phyloP scores from a whole-genome alignment of 1,284 basidiomycete species.

The Sporisorium sorghi region DNA sequence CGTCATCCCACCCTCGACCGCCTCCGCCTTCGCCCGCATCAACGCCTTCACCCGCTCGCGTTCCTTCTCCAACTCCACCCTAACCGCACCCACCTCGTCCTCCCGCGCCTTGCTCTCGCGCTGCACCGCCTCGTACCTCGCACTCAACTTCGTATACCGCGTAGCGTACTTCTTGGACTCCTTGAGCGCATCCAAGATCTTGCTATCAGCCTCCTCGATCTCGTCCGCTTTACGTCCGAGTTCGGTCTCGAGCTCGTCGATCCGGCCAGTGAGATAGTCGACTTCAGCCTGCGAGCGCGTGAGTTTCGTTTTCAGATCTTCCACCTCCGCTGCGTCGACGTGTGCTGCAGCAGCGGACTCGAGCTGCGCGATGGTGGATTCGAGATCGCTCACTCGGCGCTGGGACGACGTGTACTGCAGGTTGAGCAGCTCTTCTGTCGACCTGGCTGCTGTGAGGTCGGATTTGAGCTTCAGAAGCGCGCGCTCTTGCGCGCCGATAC shows the following conservation, averaged over 20 bases:
- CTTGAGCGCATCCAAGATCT: slow-evolving; percentile 56
- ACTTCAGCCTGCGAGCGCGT: slow-evolving; percentile 11
- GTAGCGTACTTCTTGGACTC: slow-evolving; percentile 54
- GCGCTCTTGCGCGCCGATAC: slow-evolving; percentile 14
- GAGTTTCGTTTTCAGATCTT: background rate
- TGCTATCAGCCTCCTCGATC: slow-evolving; percentile 61
- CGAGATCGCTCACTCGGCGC: slow-evolving; percentile 25
- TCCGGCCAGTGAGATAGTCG: slow-evolving; percentile 21
- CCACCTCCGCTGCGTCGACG: background rate
- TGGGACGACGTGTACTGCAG: slow-evolving; percentile 32
- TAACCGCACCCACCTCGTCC: background rate
- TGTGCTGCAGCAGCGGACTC: background rate
- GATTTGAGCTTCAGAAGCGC: slow-evolving; percentile 23
- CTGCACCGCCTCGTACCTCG: slow-evolving; percentile 32
- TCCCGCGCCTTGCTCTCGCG: slow-evolving; percentile 5
- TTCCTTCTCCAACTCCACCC: slow-evolving; percentile 10
- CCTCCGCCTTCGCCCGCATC: background rate
- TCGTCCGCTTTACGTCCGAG: slow-evolving; percentile 57
- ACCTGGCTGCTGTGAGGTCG: slow-evolving; percentile 15
- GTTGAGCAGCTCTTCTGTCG: slow-evolving; percentile 42
- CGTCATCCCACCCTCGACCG: background rate
- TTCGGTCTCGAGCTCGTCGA: slow-evolving; percentile 55
- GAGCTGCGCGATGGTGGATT: slow-evolving; percentile 11
- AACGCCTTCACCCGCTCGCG: background rate
- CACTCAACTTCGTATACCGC: slow-evolving; percentile 29